Percentiles rank a stretch among this genome's conserved stretches.
Conservation (phyloP, 768 basidiomycete species). For the Mycena latifolia region DNA sequence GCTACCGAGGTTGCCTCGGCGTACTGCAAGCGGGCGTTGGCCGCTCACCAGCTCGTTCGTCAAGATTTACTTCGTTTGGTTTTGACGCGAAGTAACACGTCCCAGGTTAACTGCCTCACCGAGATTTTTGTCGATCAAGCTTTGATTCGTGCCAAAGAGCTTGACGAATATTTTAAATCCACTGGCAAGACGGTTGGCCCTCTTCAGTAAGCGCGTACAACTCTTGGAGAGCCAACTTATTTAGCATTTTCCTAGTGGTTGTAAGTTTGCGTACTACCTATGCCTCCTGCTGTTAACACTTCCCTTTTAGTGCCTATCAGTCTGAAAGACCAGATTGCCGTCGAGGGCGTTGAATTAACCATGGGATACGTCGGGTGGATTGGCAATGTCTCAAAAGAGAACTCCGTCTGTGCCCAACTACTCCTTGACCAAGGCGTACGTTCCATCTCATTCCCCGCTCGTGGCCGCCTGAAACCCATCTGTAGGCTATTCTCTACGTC, state of each 20-base stretch:
- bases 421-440: constrained; percentile 1
- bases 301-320: neutral
- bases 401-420: neutral
- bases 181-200: neutral
- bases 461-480: neutral
- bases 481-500: neutral
- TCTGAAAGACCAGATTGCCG: neutral
- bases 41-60: neutral
- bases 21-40: neutral
- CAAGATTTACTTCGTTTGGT: neutral
- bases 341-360: neutral
- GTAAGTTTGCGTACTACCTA: neutral
- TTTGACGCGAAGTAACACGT: neutral
- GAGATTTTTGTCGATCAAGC: neutral
- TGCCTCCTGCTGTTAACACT: neutral
- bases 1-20: neutral
- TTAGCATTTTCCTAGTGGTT: neutral
- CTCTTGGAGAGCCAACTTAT: neutral
- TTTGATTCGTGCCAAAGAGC: neutral
- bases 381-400: neutral
- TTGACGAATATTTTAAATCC: neutral
- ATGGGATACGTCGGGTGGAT: neutral
- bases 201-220: neutral
- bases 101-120: neutral
- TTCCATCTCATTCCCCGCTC: neutral